Evolutionary conservation across 108 stramenopile genomes (phyloP), one percentile per base, ranked within the genome.

Genomic region (Pseudonitzschia delicatissima): DNA sequence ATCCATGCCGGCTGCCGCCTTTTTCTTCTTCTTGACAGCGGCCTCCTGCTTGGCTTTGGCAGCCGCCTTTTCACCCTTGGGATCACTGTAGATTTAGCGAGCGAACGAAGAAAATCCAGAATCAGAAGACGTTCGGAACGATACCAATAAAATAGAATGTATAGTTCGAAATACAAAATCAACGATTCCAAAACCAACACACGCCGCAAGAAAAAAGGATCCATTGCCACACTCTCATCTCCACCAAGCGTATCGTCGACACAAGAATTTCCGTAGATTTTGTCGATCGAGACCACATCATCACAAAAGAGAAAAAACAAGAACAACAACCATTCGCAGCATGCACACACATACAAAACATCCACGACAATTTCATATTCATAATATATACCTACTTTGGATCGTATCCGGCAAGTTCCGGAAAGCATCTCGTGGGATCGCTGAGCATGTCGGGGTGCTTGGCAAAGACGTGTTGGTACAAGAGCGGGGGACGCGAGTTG

Each of bases 391-490:
- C 60, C 25, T 27, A 61, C 60, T 85, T 85, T 0, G 90, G 93
- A 78, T 94, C 93, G 66, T 72, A 94, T 17, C 84, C 85, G 28
- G 61, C 84, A 45, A 94, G 66, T 26, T 73, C 68, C 23, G 82
- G 74, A 80, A 94, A 91, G 65, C 88, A 91, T 29, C 61, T 49
- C 0, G 73, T 61, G 26, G 87, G 80, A 17, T 79, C 78, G 12
- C 72, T 74, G 0, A 74, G 39, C 13, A 76, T 72, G 1, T 73
- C 84, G 1, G 77, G 83, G 64, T 94, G 87, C 66, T 94, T 94
- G 33, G 85, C 77, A 9, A 82, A 74, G 11, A 90, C 81, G 55
- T 94, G 93, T 48, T 83, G 76, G 52, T 82, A 84, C 5, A 94
- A 76, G 9, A 87, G 64, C 8, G 84, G 80, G 11, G 80, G 67